phyloP scores from a whole-genome alignment of 257 asterid species.

The Osmanthus fragrans region DNA sequence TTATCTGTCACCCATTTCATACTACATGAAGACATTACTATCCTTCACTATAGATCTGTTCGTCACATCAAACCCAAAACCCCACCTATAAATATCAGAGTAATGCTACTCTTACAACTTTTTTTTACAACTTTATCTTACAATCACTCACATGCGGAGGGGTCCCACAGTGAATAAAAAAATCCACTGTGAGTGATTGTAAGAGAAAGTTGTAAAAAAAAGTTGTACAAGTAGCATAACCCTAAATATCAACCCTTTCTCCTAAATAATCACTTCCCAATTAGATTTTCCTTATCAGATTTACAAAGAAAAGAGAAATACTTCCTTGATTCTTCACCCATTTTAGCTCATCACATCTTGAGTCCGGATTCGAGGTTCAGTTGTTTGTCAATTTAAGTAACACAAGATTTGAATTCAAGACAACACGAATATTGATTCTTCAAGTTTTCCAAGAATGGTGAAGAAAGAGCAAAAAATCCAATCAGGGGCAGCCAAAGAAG shows the following conservation, averaged over 20 bases:
- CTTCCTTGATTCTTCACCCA: neutral
- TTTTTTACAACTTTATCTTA: no score
- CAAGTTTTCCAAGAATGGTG: constrained; percentile 42
- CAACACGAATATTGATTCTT: neutral
- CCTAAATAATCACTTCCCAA: constrained; percentile 25
- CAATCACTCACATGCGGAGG: no score
- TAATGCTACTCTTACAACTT: no score
- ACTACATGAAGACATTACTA: constrained; percentile 35
- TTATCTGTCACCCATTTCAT: constrained; percentile 64
- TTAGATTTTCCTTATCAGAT: constrained; percentile 10
- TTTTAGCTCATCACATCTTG: neutral
- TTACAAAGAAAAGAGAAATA: neutral
- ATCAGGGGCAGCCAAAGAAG: constrained; percentile 14
- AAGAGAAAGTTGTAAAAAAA: no score
- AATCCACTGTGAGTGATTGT: no score
- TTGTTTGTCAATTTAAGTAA: neutral
- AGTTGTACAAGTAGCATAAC: no score
- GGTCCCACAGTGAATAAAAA: no score
- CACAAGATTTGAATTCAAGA: neutral
- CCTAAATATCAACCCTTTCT: constrained; percentile 36
- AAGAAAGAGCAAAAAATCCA: constrained; percentile 42
- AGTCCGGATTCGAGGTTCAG: neutral
- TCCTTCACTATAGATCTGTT: constrained; percentile 41
- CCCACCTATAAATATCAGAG: constrained; percentile 39
- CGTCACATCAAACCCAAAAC: neutral